phyloP scores from a whole-genome alignment of 352 stramenopile species.

The Phytophthora litchii region DNA sequence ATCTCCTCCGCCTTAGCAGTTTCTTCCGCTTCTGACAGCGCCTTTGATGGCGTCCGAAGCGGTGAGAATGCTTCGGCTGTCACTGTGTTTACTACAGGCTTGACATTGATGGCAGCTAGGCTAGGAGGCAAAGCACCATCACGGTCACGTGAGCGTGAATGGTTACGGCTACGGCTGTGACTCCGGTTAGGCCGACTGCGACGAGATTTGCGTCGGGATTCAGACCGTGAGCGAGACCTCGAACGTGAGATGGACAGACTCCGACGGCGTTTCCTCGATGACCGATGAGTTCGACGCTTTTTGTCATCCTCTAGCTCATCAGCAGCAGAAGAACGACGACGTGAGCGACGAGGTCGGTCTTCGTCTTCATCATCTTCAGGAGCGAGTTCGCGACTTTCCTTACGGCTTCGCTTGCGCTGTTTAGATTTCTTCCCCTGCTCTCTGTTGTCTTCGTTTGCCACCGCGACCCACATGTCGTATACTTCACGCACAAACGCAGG shows the following conservation, averaged over 20 bases:
- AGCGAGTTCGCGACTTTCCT: conserved; percentile 28
- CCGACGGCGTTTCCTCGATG: conserved; percentile 30
- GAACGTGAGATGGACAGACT: conserved; percentile 47
- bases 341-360: conserved; percentile 37
- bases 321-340: conserved; percentile 25
- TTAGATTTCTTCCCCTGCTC: conserved; percentile 36
- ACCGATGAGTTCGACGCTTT: conserved; percentile 30
- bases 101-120: conserved; percentile 22
- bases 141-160: conserved; percentile 27
- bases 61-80: conserved; percentile 18
- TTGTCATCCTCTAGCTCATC: conserved; percentile 36
- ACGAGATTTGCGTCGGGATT: conserved; percentile 25
- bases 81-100: conserved; percentile 6
- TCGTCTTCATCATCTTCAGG: conserved; percentile 24
- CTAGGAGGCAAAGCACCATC: conserved; percentile 26
- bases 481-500: conserved; percentile 46
- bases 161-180: conserved; percentile 28
- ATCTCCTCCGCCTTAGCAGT: conserved; percentile 64
- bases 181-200: conserved; percentile 26
- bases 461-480: conserved; percentile 47
- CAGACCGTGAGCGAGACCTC: conserved; percentile 42
- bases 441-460: conserved; percentile 41
- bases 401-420: conserved; percentile 23
- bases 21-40: conserved; percentile 53
- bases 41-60: conserved; percentile 18